Conservation (phyloP, 768 basidiomycete genomes). For the Tricholoma sp. region DNA sequence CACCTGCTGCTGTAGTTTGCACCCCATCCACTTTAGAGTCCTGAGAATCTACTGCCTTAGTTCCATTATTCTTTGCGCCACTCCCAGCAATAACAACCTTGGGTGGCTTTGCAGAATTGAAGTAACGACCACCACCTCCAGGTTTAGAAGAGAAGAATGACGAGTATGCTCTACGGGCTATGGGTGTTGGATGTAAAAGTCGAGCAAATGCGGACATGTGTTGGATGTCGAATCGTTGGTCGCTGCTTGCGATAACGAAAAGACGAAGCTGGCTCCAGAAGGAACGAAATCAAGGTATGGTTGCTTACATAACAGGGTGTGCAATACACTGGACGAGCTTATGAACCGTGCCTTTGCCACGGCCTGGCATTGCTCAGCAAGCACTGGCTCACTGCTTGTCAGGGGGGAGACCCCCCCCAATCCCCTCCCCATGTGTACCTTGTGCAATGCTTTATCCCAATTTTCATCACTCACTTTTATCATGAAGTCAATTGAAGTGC, state of each 20-base stretch:
- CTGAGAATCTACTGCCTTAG: slow-evolving; percentile 23
- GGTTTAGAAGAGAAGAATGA: slow-evolving; percentile 78
- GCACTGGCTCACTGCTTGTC: too few species aligned
- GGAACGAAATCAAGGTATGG: background rate
- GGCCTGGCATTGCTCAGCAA: too few species aligned
- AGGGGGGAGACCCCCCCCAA: too few species aligned
- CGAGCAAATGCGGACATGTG: slow-evolving; percentile 50
- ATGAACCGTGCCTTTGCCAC: too few species aligned
- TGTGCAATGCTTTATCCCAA: too few species aligned
- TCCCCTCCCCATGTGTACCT: too few species aligned
- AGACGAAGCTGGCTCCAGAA: background rate
- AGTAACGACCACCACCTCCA: slow-evolving; percentile 62
- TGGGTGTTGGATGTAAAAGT: slow-evolving; percentile 41
- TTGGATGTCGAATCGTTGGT: slow-evolving; percentile 7
- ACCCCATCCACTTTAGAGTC: slow-evolving; percentile 16
- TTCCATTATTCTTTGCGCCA: slow-evolving; percentile 22
- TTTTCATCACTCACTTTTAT: too few species aligned
- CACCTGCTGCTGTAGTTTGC: slow-evolving; percentile 10
- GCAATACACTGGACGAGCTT: too few species aligned
- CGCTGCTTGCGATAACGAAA: slow-evolving; percentile 8
- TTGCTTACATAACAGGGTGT: slow-evolving; percentile 1
- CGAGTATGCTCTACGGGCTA: slow-evolving; percentile 58
- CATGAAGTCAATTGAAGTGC: too few species aligned
- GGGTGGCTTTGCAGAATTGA: slow-evolving; percentile 67
- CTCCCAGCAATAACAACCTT: slow-evolving; percentile 37